Evolutionary conservation across 2,329 filamentous ascomycete genomes (phyloP).

Genomic region (Diaporthe capsici): DNA sequence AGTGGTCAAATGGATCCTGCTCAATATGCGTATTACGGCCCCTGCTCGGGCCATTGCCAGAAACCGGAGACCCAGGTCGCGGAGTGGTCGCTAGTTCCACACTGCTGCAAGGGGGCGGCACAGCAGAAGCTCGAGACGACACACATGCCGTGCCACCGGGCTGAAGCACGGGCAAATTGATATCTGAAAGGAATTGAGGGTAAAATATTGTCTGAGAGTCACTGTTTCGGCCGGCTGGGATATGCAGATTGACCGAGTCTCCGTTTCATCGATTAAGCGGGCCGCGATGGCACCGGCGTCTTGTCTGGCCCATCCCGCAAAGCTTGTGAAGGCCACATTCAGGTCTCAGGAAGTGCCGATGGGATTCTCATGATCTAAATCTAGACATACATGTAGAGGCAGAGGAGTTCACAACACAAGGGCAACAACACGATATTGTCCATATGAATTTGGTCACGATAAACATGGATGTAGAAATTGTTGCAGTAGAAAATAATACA

Average conservation of each 20-base stretch:
- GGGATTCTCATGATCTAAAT: background rate
- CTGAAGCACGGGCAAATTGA: slow-evolving; percentile 8
- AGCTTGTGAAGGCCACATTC: background rate
- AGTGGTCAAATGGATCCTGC: background rate
- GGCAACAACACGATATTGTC: no score
- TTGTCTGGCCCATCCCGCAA: background rate
- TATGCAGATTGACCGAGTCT: background rate
- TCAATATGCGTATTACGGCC: background rate
- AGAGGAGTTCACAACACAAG: background rate
- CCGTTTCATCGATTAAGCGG: background rate
- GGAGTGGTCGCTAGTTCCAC: slow-evolving; percentile 9
- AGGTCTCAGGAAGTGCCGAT: background rate
- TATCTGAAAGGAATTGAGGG: background rate
- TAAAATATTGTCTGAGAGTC: background rate
- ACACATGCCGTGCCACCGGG: background rate
- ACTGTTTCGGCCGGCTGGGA: background rate
- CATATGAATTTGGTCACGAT: background rate
- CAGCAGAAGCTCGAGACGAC: slow-evolving; percentile 9
- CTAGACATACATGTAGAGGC: background rate
- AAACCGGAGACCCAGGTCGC: background rate
- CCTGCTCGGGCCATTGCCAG: background rate
- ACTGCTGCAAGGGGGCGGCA: slow-evolving; percentile 26
- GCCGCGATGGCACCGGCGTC: background rate
- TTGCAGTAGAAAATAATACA: background rate
- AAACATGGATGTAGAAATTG: no score